These are phyloP conservation scores for Alternaria sp. DNA, from an alignment of 2,329 filamentous ascomycete species.

Conservation along the genomic window DNA sequence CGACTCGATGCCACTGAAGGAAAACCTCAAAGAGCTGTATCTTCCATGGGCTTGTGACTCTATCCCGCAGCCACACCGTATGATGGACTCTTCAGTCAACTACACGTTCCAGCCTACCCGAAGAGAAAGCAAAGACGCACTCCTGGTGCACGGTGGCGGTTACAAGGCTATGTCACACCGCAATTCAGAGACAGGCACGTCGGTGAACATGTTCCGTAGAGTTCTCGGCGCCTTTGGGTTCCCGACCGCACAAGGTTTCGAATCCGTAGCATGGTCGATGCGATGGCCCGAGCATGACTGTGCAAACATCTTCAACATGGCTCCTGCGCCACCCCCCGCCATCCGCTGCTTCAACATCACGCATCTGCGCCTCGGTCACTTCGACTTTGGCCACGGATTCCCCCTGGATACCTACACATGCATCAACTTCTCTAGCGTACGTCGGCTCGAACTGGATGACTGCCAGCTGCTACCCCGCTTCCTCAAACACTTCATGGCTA, in stretches of 20 bases:
- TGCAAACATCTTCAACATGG: background rate
- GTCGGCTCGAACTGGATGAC: background rate
- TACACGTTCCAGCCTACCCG: background rate
- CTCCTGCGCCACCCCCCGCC: background rate
- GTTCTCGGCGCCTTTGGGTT: background rate
- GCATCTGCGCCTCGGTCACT: background rate
- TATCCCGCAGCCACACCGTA: background rate
- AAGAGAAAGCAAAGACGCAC: background rate
- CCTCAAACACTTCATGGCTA: background rate
- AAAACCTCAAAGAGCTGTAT: background rate
- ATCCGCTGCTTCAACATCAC: background rate
- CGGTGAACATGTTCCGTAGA: background rate
- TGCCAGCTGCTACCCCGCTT: background rate
- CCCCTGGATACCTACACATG: background rate
- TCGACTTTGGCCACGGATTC: background rate
- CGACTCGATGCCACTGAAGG: background rate
- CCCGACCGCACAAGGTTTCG: background rate
- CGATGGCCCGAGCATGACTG: background rate
- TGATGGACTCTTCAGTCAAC: background rate
- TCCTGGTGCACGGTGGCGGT: background rate
- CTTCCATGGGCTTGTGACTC: background rate
- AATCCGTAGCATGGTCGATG: background rate
- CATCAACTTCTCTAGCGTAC: background rate
- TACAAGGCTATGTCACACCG: background rate
- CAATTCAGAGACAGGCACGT: background rate